A percentile compares a stretch with the other conserved stretches of the same genome.
Evolutionary conservation across 2,329 filamentous ascomycete species (phyloP).

Genomic region (Tolypocladium ovalisporum): DNA sequence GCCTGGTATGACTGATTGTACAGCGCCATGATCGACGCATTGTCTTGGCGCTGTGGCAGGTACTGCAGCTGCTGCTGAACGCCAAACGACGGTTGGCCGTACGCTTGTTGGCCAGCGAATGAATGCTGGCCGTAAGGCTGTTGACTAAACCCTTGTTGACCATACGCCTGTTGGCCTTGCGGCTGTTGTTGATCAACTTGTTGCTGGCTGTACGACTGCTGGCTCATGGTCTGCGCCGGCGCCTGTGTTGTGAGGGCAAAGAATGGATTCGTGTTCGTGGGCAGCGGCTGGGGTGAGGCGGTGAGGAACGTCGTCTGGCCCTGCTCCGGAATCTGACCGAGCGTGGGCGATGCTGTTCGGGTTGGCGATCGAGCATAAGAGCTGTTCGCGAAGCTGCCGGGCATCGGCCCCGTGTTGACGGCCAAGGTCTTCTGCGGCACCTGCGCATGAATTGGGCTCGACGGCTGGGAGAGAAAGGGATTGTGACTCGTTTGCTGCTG

Average conservation of each 20-base stretch:
- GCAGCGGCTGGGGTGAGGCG: slow-evolving; percentile 15
- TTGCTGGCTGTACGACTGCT: slow-evolving; percentile 14
- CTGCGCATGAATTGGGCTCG: slow-evolving; percentile 19
- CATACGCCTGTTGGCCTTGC: slow-evolving; percentile 11
- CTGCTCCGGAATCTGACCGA: slow-evolving; percentile 43
- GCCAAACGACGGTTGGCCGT: slow-evolving; percentile 11
- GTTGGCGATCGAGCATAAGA: slow-evolving; percentile 40
- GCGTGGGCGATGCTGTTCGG: slow-evolving; percentile 35
- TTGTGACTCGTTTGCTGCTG: slow-evolving; percentile 34
- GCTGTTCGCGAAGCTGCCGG: slow-evolving; percentile 28
- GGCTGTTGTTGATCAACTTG: slow-evolving; percentile 7
- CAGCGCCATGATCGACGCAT: slow-evolving; percentile 64
- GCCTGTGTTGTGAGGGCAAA: slow-evolving; percentile 18
- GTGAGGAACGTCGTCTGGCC: slow-evolving; percentile 31
- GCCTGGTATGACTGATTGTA: slow-evolving; percentile 52
- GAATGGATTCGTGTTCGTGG: slow-evolving; percentile 26
- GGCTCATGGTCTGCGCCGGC: slow-evolving; percentile 12
- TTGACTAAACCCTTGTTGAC: slow-evolving; percentile 14
- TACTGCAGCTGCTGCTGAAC: slow-evolving; percentile 23
- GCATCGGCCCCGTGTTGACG: slow-evolving; percentile 25
- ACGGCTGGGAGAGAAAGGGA: slow-evolving; percentile 35
- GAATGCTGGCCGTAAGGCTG: slow-evolving; percentile 14
- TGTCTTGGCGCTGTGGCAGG: slow-evolving; percentile 47
- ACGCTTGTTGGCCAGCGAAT: slow-evolving; percentile 8
- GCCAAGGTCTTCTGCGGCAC: slow-evolving; percentile 26